Percentiles rank a stretch among this genome's conserved stretches.
Evolutionary conservation across 495 filamentous ascomycete genomes (phyloP).

Genomic region (Penicillium goetzii): DNA sequence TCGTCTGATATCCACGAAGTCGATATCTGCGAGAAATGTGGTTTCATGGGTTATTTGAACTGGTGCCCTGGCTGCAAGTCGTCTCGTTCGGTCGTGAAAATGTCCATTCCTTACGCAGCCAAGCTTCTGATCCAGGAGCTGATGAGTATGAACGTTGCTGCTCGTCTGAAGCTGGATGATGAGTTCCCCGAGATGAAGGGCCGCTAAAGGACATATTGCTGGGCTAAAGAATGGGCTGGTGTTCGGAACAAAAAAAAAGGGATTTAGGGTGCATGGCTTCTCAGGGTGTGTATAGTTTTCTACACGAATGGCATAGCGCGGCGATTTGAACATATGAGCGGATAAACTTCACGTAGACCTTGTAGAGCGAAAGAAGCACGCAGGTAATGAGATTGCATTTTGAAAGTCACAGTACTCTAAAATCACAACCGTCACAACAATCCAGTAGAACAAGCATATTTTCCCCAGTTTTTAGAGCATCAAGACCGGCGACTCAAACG

Average conservation of each 20-base stretch:
- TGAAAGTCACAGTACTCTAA: slow-evolving; percentile 8
- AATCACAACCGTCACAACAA: not conserved
- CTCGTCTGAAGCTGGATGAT: slow-evolving; percentile 82
- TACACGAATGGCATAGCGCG: slow-evolving; percentile 39
- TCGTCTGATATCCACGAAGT: slow-evolving; percentile 87
- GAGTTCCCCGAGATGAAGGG: slow-evolving; percentile 72
- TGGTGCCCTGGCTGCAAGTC: slow-evolving; percentile 92
- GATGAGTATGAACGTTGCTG: slow-evolving; percentile 95
- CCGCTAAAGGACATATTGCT: slow-evolving; percentile 26
- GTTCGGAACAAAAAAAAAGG: slow-evolving; percentile 21
- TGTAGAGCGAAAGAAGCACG: not conserved
- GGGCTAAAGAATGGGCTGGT: slow-evolving; percentile 8
- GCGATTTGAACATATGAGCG: slow-evolving; percentile 28
- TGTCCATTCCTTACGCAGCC: slow-evolving; percentile 98
- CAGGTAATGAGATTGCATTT: not conserved
- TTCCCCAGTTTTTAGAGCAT: slow-evolving; percentile 17
- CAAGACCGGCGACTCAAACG: slow-evolving; percentile 38
- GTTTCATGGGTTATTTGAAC: slow-evolving; percentile 90
- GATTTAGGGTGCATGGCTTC: slow-evolving; percentile 13
- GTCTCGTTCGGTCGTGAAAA: slow-evolving; percentile 75
- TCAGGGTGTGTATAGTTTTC: slow-evolving; percentile 22
- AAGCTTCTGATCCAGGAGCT: slow-evolving; percentile 97
- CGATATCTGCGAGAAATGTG: slow-evolving; percentile 90
- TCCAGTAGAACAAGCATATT: not conserved
- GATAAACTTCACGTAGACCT: not conserved